Evolutionary conservation across 106 monocot species (phyloP).

Genomic region (Hemerocallis citrina): DNA sequence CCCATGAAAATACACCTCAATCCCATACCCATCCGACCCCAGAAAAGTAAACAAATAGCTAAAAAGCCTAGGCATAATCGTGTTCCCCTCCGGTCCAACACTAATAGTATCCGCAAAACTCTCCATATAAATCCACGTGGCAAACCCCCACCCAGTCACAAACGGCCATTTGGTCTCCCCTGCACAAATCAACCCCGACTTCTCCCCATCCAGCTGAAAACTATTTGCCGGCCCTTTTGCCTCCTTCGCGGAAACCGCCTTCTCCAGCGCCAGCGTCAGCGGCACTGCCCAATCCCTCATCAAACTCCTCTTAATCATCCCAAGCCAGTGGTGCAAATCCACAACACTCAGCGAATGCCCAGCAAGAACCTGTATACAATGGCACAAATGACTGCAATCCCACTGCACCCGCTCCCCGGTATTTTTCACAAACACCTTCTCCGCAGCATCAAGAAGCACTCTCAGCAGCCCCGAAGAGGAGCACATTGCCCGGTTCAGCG

Average conservation of each 20-base stretch:
- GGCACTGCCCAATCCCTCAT: constrained; percentile 50
- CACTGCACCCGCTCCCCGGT: constrained; percentile 16
- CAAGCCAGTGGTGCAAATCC: constrained; percentile 72
- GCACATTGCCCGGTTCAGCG: constrained; percentile 89
- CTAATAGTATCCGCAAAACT: constrained; percentile 29
- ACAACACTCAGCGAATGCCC: constrained; percentile 67
- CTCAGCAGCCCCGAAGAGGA: constrained; percentile 52
- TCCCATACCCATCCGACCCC: constrained; percentile 75
- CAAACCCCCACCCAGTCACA: constrained; percentile 85
- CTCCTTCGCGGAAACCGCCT: constrained; percentile 64
- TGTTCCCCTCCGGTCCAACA: constrained; percentile 62
- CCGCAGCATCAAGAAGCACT: constrained; percentile 37
- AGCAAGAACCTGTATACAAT: constrained; percentile 68
- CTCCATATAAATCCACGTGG: constrained; percentile 92
- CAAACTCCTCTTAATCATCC: constrained; percentile 41
- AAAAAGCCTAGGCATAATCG: constrained; percentile 91
- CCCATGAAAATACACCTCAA: constrained; percentile 96
- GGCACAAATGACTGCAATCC: constrained; percentile 50
- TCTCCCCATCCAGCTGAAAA: constrained; percentile 95
- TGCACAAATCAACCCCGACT: constrained; percentile 84
- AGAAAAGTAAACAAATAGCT: constrained; percentile 92
- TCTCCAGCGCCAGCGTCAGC: constrained; percentile 72
- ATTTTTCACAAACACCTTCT: constrained; percentile 33
- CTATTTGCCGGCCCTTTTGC: constrained; percentile 56
- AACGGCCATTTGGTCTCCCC: constrained; percentile 96